A percentile compares a stretch with the other conserved stretches of the same genome.
These are phyloP conservation scores for Blastocystis sp. DNA, from an alignment of 352 stramenopile genomes.

Conservation along the genomic window DNA sequence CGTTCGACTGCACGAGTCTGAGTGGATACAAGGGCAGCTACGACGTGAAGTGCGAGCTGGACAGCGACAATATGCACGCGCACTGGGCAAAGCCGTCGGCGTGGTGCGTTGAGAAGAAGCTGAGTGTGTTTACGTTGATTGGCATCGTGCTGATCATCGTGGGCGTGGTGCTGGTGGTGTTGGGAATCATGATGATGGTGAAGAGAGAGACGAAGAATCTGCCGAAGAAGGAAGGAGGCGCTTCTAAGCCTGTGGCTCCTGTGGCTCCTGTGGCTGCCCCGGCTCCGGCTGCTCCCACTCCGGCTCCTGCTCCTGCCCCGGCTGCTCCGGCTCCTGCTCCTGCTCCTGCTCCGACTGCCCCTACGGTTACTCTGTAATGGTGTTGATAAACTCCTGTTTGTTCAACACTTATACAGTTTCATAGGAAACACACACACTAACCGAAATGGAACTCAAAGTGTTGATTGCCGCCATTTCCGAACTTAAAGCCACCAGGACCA, in stretches of 20 bases:
- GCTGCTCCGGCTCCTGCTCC: neutral
- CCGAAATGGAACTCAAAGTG: slow-evolving; percentile 68
- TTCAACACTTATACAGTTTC: too few relatives aligned
- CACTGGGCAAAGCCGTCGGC: neutral
- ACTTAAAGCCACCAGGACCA: slow-evolving; percentile 62
- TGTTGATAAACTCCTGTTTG: neutral
- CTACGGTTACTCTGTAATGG: neutral
- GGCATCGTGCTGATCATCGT: slow-evolving; percentile 51
- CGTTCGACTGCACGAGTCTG: neutral
- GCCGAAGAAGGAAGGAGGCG: neutral
- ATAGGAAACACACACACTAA: neutral
- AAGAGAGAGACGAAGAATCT: slow-evolving; percentile 26
- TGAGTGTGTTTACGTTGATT: slow-evolving; percentile 39
- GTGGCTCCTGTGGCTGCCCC: slow-evolving; percentile 15
- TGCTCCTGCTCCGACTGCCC: neutral
- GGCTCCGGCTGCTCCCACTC: slow-evolving; percentile 8
- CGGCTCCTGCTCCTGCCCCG: slow-evolving; percentile 12
- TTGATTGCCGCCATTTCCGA: slow-evolving; percentile 61
- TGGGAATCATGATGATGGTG: slow-evolving; percentile 54
- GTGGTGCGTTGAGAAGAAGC: slow-evolving; percentile 55
- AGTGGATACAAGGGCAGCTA: too few relatives aligned
- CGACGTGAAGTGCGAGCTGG: too few relatives aligned
- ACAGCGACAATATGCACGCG: too few relatives aligned
- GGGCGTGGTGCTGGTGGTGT: slow-evolving; percentile 17
- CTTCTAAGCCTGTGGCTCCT: neutral